phyloP scores from a whole-genome alignment of 2,329 filamentous ascomycete species.

The Calonectria pauciramosa region DNA sequence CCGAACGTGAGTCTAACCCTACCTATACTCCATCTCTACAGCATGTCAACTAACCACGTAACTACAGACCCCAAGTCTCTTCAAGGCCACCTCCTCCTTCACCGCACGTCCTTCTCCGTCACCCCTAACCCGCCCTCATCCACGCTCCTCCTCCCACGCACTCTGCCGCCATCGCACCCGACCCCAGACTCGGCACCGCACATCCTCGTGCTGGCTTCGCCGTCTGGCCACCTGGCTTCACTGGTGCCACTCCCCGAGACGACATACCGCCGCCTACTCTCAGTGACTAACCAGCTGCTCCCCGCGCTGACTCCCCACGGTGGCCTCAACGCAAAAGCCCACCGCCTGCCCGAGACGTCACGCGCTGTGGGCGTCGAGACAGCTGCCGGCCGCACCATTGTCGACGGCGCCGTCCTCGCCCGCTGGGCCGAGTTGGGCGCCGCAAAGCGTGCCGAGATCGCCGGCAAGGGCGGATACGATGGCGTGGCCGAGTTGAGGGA shows the following conservation, averaged over 20 bases:
- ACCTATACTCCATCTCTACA: neutral
- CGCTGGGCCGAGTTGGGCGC: conserved; percentile 83
- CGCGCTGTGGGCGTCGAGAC: conserved; percentile 67
- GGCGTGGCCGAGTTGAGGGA: conserved; percentile 76
- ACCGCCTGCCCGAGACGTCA: conserved; percentile 69
- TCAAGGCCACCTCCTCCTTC: conserved; percentile 87
- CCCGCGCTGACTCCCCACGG: conserved; percentile 82
- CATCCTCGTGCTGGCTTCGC: conserved; percentile 77
- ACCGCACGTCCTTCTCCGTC: conserved; percentile 88
- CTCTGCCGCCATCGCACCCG: conserved; percentile 59
- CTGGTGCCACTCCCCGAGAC: conserved; percentile 84
- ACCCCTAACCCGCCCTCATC: conserved; percentile 82
- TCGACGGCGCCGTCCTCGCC: conserved; percentile 83
- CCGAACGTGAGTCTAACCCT: conserved; percentile 78
- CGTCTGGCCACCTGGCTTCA: conserved; percentile 82
- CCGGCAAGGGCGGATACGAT: conserved; percentile 77
- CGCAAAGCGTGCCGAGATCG: conserved; percentile 78
- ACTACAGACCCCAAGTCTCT: conserved; percentile 88
- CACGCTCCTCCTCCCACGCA: conserved; percentile 82
- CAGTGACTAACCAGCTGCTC: conserved; percentile 83
- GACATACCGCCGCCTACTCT: conserved; percentile 85
- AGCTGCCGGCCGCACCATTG: conserved; percentile 73
- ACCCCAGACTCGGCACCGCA: conserved; percentile 50
- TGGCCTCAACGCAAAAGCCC: conserved; percentile 86
- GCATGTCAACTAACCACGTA: conserved; percentile 39